phyloP scores from a whole-genome alignment of 345 rosid species.

The Anastatica hierochuntica region DNA sequence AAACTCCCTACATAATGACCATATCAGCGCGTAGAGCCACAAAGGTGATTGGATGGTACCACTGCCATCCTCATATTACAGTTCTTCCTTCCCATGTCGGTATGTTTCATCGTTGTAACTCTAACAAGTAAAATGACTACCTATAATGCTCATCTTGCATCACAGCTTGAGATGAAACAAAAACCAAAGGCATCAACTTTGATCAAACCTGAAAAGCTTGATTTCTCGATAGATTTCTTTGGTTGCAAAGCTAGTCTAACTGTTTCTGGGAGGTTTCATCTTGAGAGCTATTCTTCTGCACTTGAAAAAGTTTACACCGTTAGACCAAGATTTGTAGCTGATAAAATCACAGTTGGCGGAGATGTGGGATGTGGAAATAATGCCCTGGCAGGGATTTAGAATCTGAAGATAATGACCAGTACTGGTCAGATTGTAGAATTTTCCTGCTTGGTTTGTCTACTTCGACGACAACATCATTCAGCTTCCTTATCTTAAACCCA shows the following conservation, averaged over 20 bases:
- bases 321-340: conserved; percentile 73
- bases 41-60: conserved; percentile 97
- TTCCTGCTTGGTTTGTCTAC: too few species aligned
- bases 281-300: conserved; percentile 84
- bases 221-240: conserved; percentile 46
- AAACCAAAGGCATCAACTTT: conserved; percentile 27
- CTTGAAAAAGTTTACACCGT: conserved; percentile 85
- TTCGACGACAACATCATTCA: too few species aligned
- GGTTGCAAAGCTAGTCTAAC: conserved; percentile 46
- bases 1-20: conserved; percentile 72
- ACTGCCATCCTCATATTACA: conserved; percentile 97
- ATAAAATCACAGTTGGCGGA: conserved; percentile 51
- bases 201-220: conserved; percentile 28
- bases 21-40: conserved; percentile 68
- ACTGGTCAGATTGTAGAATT: too few species aligned
- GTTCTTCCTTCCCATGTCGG: conserved; percentile 99
- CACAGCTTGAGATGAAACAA: conserved; percentile 51
- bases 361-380: conserved; percentile 79
- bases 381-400: too few species aligned
- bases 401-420: too few species aligned
- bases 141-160: conserved; percentile 47
- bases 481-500: too few species aligned
- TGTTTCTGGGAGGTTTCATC: conserved; percentile 68
- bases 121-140: too few species aligned
- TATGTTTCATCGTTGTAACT: conserved; percentile 23